phyloP scores from a whole-genome alignment of 192 early-diverging fungal species.

The Linnemannia zychae region DNA sequence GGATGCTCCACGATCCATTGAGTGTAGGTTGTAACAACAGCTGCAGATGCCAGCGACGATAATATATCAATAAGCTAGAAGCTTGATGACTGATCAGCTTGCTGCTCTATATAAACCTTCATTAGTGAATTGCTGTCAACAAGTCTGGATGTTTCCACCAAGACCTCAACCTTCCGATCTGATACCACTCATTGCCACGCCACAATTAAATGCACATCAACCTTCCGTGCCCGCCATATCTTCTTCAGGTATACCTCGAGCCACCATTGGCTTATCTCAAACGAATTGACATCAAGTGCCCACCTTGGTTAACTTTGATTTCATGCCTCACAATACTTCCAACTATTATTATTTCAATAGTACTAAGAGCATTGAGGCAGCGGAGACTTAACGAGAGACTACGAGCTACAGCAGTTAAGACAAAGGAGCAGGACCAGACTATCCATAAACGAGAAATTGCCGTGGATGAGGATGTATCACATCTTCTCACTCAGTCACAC shows the following conservation, averaged over 20 bases:
- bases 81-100: not conserved
- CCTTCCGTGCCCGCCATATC: not conserved
- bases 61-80: not conserved
- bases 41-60: not conserved
- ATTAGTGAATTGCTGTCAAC: constrained; percentile 9
- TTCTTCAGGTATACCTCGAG: not conserved
- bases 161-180: constrained; percentile 8
- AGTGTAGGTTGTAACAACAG: not conserved
- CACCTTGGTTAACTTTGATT: not conserved
- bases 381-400: not conserved
- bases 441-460: not conserved
- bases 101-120: not conserved
- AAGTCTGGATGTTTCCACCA: constrained; percentile 15
- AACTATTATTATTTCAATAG: not conserved
- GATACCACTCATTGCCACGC: not conserved
- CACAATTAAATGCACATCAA: not conserved
- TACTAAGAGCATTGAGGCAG: not conserved
- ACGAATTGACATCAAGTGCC: not conserved
- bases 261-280: not conserved
- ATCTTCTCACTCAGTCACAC: not conserved
- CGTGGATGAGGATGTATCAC: not conserved
- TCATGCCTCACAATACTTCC: not conserved
- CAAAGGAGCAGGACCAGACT: not conserved
- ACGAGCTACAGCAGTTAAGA: not conserved
- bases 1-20: not conserved